Conservation (phyloP, 441 rosid genomes). For the Adansonia madagascariensis region DNA sequence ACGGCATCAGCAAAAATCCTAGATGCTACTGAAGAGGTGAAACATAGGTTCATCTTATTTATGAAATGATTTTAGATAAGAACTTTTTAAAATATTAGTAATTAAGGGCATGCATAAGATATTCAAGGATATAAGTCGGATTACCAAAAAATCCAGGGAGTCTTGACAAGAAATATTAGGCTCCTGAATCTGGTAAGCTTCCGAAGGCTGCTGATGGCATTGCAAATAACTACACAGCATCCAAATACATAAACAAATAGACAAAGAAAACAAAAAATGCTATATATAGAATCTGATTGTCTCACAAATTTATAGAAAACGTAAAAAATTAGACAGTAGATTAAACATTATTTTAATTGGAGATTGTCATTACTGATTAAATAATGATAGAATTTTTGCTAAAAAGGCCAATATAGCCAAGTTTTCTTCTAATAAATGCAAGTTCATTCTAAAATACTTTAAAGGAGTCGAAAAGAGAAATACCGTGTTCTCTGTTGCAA, state of each 20-base stretch:
- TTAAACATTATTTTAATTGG: not conserved
- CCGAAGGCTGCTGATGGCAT: constrained; percentile 86
- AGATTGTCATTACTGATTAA: not conserved
- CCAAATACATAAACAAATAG: constrained; percentile 9
- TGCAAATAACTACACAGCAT: constrained; percentile 64
- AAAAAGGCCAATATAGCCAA: not conserved
- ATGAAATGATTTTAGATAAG: not conserved
- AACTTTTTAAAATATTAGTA: not conserved
- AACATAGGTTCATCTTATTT: not conserved
- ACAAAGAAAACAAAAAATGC: not conserved
- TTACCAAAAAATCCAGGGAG: constrained; percentile 92
- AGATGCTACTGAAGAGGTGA: not conserved
- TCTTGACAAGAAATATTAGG: constrained; percentile 84
- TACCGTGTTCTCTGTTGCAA: constrained; percentile 89
- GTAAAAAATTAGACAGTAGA: not conserved
- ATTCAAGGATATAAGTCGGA: constrained; percentile 20
- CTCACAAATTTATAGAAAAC: not conserved
- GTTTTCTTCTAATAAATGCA: not conserved
- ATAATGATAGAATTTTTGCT: too few species aligned
- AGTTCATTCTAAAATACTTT: not conserved
- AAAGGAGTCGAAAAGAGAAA: constrained; percentile 31
- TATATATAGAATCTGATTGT: not conserved
- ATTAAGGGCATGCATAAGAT: not conserved
- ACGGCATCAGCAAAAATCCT: not conserved
- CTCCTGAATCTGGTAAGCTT: constrained; percentile 86